Conservation (phyloP, 2,329 filamentous ascomycete genomes). For the Penicillium sp. region DNA sequence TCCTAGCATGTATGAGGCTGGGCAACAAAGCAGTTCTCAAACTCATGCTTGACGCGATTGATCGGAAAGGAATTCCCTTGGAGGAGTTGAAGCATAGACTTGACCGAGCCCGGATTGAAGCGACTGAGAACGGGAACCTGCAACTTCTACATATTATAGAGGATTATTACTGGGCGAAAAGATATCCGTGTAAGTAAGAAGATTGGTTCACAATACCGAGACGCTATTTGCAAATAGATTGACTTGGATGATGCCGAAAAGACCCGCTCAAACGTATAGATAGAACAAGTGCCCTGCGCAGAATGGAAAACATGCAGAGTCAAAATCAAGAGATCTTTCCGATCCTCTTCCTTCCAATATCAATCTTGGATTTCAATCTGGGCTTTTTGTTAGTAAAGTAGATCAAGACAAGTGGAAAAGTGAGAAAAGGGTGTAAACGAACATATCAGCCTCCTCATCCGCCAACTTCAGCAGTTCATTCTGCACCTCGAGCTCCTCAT, state of each 20-base stretch:
- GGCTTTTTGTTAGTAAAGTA: slow-evolving; percentile 16
- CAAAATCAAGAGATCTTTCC: slow-evolving; percentile 45
- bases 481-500: slow-evolving; percentile 61
- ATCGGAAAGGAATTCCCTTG: neutral
- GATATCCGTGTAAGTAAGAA: neutral
- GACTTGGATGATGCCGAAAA: neutral
- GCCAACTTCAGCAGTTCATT: slow-evolving; percentile 59
- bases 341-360: slow-evolving; percentile 48
- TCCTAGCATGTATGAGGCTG: neutral
- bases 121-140: neutral
- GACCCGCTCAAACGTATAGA: neutral
- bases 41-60: neutral
- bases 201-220: neutral
- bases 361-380: slow-evolving; percentile 46
- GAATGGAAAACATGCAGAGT: neutral
- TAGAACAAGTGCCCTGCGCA: neutral
- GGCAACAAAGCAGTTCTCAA: neutral
- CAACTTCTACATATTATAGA: neutral
- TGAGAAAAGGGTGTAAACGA: slow-evolving; percentile 12
- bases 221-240: neutral
- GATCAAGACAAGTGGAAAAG: neutral
- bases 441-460: slow-evolving; percentile 58
- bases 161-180: neutral
- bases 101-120: neutral
- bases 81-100: neutral